Conservation (phyloP, 495 filamentous ascomycete genomes). For the Hypoxylon subgilvum region DNA sequence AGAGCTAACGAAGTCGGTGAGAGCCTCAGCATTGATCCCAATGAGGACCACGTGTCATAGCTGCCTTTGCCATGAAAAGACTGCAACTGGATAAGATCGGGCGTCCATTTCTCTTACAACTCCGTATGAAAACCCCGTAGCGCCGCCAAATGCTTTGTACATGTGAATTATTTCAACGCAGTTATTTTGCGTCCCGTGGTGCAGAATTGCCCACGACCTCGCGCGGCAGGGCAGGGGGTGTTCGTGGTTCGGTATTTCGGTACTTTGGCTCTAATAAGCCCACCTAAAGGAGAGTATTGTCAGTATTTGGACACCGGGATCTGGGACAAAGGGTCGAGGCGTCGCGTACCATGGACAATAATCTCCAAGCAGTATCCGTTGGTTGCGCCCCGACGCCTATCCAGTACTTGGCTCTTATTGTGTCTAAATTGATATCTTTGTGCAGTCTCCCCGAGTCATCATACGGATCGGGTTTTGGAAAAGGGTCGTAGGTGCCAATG, state of each 20-base stretch:
- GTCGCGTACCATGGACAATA: constrained; percentile 78
- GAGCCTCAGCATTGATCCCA: too few relatives aligned
- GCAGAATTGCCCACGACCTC: constrained; percentile 13
- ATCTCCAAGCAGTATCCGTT: constrained; percentile 82
- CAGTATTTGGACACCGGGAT: neutral
- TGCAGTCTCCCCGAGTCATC: constrained; percentile 69
- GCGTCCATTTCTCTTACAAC: neutral
- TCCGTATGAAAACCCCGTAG: neutral
- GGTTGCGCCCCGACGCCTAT: constrained; percentile 95
- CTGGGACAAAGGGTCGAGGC: neutral
- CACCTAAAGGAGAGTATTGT: constrained; percentile 21
- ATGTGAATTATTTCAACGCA: neutral
- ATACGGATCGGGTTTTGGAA: constrained; percentile 73
- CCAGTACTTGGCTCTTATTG: constrained; percentile 86
- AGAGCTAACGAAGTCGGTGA: too few relatives aligned
- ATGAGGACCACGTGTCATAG: neutral
- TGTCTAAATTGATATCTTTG: constrained; percentile 91
- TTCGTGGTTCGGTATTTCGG: constrained; percentile 38
- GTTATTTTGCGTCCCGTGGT: constrained; percentile 14
- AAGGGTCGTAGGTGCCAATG: constrained; percentile 90
- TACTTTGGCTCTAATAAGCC: constrained; percentile 41
- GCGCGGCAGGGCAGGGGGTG: constrained; percentile 29
- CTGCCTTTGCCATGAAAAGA: neutral
- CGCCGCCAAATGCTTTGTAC: neutral
- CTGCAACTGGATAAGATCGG: neutral